Evolutionary conservation across 352 stramenopile species (phyloP), one percentile per base, ranked within the genome.

Genomic region (Phytopythium delawarense): DNA sequence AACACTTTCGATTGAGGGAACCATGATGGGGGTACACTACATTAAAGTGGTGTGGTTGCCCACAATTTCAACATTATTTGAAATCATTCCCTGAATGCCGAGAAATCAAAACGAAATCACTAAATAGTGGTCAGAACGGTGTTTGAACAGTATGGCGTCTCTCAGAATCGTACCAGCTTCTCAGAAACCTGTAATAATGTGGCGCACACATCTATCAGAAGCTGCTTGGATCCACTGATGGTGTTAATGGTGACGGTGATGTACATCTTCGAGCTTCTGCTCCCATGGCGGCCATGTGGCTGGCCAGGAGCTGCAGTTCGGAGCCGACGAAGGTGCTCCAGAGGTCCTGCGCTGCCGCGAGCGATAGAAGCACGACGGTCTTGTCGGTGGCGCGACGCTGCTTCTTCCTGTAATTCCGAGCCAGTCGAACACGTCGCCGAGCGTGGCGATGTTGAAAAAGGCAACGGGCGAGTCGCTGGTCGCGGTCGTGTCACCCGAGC

Each of bases 401-500:
- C 25, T 28, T 28, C 25, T 28, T 28, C 2, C 25, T 2, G 77
- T 75, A 37, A 71, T 50, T 21, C 61, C 70, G 25, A 86, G 61
- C 77, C 74, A 86, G 37, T 73, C 52, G 62, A 79, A 86, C 9
- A 75, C 66, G 32, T 79, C 70, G 8, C 30, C 25, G 21, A 67
- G 55, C 8, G 53, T 72, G 32, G 63, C 58, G 39, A 87, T 79
- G 61, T 76, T 67, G 7, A 28, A 46, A 25, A 84, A 82, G 25
- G 73, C 70, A 6, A 81, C 61, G 48, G 67, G 65, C 7, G 72
- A 78, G 11, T 73, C 59, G 13, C 16, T 35, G 4, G 76, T 83
- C 37, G 81, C 55, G 0, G 79, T 75, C 40, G 88, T 77, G 4
- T 67, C 70, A 1, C 76, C 78, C 2, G 78, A 75, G 25, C 58